These are phyloP conservation scores for Colletotrichum destructivum DNA, from an alignment of 2,329 filamentous ascomycete species.

Conservation along the genomic window DNA sequence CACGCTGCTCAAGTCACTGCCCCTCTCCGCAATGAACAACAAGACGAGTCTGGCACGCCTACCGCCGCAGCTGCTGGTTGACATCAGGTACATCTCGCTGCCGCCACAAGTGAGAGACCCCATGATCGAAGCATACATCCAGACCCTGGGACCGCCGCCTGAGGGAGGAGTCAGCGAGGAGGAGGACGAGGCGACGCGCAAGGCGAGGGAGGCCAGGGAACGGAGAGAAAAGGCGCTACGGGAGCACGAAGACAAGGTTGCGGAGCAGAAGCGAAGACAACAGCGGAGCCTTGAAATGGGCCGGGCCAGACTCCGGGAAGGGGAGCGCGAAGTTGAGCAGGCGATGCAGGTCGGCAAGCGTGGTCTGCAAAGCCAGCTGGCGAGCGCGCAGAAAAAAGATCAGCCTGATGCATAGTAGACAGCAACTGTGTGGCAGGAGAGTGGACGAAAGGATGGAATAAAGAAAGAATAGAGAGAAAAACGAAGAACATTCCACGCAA, in stretches of 20 bases:
- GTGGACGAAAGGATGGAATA: background rate
- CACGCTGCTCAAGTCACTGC: conserved; percentile 74
- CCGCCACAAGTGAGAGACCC: conserved; percentile 73
- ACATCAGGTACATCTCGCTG: conserved; percentile 80
- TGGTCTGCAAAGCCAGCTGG: conserved; percentile 75
- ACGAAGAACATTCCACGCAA: background rate
- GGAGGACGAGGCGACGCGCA: conserved; percentile 67
- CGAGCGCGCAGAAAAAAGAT: conserved; percentile 45
- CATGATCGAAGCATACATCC: conserved; percentile 77
- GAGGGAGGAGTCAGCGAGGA: conserved; percentile 51
- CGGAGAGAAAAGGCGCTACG: conserved; percentile 75
- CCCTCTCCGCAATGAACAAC: conserved; percentile 72
- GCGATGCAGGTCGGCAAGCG: conserved; percentile 80
- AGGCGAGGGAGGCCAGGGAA: conserved; percentile 65
- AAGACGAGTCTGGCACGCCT: conserved; percentile 70
- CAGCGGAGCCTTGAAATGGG: conserved; percentile 72
- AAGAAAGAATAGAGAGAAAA: conserved; percentile 1
- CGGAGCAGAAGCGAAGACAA: conserved; percentile 74
- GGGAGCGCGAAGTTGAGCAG: conserved; percentile 76
- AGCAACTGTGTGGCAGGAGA: background rate
- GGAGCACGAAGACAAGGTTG: conserved; percentile 70
- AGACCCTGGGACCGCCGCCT: conserved; percentile 73
- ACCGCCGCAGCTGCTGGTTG: conserved; percentile 74
- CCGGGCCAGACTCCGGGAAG: conserved; percentile 74
- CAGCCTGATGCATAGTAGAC: conserved; percentile 20